Conservation (phyloP, 176 grass and related monocot species). For the Avena atlantica region DNA sequence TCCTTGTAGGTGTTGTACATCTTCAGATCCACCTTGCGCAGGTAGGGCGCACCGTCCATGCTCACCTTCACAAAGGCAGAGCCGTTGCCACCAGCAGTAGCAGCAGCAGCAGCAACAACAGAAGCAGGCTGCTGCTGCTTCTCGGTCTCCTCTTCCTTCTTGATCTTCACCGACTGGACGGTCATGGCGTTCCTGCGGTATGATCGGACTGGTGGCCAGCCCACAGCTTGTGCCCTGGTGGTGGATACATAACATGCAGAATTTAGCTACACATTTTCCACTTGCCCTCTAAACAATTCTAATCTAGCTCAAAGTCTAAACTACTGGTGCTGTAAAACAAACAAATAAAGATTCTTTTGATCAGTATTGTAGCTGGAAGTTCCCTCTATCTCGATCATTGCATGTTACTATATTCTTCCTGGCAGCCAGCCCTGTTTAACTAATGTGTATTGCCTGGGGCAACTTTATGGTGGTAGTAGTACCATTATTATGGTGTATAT, state of each 20-base stretch:
- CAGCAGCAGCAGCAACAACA: background rate
- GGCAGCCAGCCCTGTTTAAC: conserved; percentile 35
- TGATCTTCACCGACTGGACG: conserved; percentile 68
- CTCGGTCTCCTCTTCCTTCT: conserved; percentile 65
- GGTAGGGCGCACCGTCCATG: conserved; percentile 96
- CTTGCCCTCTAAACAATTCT: background rate
- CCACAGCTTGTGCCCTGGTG: conserved; percentile 92
- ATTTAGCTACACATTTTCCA: conserved; percentile 11
- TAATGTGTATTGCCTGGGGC: conserved; percentile 10
- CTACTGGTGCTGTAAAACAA: conserved; percentile 6
- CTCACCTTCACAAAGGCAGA: conserved; percentile 89
- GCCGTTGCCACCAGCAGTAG: conserved; percentile 5
- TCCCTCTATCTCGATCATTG: conserved; percentile 32
- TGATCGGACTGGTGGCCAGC: conserved; percentile 95
- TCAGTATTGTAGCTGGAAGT: background rate
- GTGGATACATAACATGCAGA: background rate
- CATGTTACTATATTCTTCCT: conserved; percentile 47
- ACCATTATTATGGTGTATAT: conserved; percentile 6
- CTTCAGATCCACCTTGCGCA: conserved; percentile 94
- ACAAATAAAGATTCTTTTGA: background rate
- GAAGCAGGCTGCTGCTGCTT: conserved; percentile 42
- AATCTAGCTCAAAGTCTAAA: background rate
- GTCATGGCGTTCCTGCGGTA: conserved; percentile 95
- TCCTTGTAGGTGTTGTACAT: conserved; percentile 92
- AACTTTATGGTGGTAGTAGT: conserved; percentile 37